These are phyloP conservation scores for Panicum hallii DNA, from an alignment of 202 grass and related monocot genomes.

Conservation along the genomic window DNA sequence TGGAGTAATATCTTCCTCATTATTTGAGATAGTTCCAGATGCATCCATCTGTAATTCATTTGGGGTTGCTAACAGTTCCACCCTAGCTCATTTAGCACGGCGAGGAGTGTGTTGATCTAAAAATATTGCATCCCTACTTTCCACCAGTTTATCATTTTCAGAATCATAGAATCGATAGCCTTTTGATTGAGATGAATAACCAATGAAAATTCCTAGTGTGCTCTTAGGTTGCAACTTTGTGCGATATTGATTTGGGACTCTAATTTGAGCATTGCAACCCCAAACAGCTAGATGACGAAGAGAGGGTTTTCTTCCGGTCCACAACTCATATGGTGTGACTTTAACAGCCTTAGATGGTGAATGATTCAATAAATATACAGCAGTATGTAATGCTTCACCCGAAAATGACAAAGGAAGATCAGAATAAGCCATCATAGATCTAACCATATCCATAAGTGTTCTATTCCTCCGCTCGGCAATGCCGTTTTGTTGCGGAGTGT, in stretches of 20 bases:
- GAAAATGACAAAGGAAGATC: neutral
- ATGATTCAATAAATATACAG: neutral
- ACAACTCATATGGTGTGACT: neutral
- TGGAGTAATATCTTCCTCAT: neutral
- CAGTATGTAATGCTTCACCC: neutral
- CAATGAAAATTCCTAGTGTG: slow-evolving; percentile 1
- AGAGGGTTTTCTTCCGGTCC: neutral
- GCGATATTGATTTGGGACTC: neutral
- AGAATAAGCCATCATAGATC: neutral
- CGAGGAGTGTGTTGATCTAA: neutral
- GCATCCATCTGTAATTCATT: neutral
- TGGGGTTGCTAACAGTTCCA: neutral
- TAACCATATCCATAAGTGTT: neutral
- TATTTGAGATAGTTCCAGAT: neutral
- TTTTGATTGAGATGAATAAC: neutral
- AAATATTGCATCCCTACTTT: neutral
- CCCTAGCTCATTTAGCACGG: neutral
- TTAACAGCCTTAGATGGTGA: neutral
- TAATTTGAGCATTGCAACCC: neutral
- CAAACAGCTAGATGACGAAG: neutral
- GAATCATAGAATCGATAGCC: neutral
- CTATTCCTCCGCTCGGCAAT: neutral
- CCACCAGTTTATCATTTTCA: too few relatives aligned
- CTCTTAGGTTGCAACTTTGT: neutral
- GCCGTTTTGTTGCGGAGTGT: neutral